phyloP scores from a whole-genome alignment of 2,329 filamentous ascomycete species.

The Nemania diffusa region DNA sequence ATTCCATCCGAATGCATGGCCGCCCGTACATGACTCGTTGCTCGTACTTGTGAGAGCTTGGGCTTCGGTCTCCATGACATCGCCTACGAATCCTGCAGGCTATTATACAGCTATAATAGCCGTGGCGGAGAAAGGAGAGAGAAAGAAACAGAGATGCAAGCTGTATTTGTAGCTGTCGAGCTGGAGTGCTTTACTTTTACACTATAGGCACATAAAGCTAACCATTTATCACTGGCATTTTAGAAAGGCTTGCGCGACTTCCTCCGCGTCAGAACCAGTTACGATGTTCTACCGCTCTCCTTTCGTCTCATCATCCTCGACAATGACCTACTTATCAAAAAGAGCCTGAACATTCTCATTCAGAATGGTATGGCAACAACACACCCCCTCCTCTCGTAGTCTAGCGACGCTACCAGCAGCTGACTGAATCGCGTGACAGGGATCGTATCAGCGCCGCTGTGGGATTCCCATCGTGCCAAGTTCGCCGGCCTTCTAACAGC shows the following conservation, averaged over 20 bases:
- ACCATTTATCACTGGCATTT: conserved; percentile 34
- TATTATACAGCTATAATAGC: background rate
- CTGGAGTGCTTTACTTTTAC: background rate
- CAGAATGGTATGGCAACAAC: conserved; percentile 78
- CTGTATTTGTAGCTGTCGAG: background rate
- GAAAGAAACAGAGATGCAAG: conserved; percentile 3
- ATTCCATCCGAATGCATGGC: background rate
- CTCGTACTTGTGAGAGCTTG: background rate
- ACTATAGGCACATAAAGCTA: conserved; percentile 23
- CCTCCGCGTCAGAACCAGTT: conserved; percentile 94
- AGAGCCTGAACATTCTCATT: conserved; percentile 93
- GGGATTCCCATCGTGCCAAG: conserved; percentile 92
- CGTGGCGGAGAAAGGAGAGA: background rate
- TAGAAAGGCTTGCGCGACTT: conserved; percentile 94
- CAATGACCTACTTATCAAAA: conserved; percentile 93
- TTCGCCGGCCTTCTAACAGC: conserved; percentile 96
- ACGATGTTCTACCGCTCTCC: conserved; percentile 95
- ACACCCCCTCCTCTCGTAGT: background rate
- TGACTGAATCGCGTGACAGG: conserved; percentile 61
- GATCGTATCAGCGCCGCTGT: conserved; percentile 96
- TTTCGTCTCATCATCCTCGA: conserved; percentile 97
- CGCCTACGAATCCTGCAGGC: background rate
- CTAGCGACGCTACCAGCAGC: background rate
- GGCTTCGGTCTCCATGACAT: background rate
- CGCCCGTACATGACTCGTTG: background rate